phyloP scores from a whole-genome alignment of 2,329 filamentous ascomycete genomes.

The Trichoderma guizhouense region DNA sequence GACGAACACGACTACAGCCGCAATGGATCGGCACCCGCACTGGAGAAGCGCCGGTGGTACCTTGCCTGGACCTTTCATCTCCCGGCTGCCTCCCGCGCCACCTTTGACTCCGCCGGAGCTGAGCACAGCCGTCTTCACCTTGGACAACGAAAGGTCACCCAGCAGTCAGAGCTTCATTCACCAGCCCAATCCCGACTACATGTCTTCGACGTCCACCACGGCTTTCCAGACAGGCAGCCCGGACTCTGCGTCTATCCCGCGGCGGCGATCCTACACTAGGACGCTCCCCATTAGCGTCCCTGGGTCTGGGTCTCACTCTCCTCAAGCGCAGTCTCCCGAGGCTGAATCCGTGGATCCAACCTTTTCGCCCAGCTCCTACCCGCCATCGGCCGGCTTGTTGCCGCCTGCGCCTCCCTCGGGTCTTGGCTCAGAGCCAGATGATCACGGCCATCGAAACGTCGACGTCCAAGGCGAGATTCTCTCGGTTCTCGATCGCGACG shows the following conservation, averaged over 20 bases:
- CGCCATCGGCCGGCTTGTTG: conserved; percentile 45
- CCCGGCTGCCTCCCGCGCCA: conserved; percentile 43
- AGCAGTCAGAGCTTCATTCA: conserved; percentile 40
- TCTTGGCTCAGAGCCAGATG: conserved; percentile 23
- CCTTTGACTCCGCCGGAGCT: conserved; percentile 49
- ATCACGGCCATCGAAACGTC: conserved; percentile 33
- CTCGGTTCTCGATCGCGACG: conserved; percentile 45
- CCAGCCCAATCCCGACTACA: conserved; percentile 50
- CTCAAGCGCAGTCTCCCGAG: conserved; percentile 23
- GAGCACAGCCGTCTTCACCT: conserved; percentile 41
- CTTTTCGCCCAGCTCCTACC: conserved; percentile 49
- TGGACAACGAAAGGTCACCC: conserved; percentile 38
- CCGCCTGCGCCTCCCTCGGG: conserved; percentile 44
- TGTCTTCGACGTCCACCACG: conserved; percentile 34
- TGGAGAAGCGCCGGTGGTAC: conserved; percentile 28
- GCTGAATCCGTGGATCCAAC: conserved; percentile 28
- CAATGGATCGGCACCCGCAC: conserved; percentile 27
- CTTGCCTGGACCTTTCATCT: conserved; percentile 31
- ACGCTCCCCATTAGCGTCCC: conserved; percentile 37
- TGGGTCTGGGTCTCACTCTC: conserved; percentile 26
- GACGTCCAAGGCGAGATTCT: conserved; percentile 51
- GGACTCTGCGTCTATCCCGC: conserved; percentile 33
- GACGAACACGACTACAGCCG: background rate
- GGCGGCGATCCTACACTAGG: conserved; percentile 43
- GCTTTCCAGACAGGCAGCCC: conserved; percentile 27